These are phyloP conservation scores for Halenospora varia DNA, from an alignment of 495 filamentous ascomycete genomes.

Conservation along the genomic window DNA sequence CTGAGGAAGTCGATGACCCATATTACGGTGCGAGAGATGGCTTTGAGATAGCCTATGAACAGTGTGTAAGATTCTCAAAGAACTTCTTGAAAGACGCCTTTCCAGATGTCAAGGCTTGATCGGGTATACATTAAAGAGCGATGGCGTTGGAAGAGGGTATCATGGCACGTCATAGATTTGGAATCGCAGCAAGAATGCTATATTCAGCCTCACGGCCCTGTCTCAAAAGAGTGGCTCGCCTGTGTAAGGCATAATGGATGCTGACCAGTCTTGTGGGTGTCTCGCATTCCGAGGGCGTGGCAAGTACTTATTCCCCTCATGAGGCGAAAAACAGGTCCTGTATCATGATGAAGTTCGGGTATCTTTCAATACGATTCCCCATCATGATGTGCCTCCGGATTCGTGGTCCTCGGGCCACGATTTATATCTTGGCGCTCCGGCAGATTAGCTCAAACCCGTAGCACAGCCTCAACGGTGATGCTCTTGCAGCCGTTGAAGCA, in stretches of 20 bases:
- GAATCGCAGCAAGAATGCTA: background rate
- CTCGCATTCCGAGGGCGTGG: background rate
- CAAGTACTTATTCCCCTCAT: no score
- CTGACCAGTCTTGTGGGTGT: no score
- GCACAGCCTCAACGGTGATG: slow-evolving; percentile 3
- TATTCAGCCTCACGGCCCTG: background rate
- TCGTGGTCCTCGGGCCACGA: no score
- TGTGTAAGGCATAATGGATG: background rate
- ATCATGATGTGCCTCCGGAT: no score
- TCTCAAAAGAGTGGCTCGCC: background rate
- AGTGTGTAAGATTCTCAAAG: slow-evolving; percentile 72
- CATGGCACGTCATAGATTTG: background rate
- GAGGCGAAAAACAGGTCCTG: no score
- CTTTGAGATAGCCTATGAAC: slow-evolving; percentile 83
- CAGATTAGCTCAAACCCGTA: background rate
- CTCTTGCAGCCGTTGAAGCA: background rate
- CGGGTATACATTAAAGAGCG: background rate
- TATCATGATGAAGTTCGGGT: no score
- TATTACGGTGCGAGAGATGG: slow-evolving; percentile 85
- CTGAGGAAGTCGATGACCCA: slow-evolving; percentile 80
- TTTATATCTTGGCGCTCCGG: background rate
- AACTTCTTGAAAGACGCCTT: slow-evolving; percentile 45
- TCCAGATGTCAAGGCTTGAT: slow-evolving; percentile 29
- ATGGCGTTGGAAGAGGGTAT: background rate
- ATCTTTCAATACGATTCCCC: background rate